Base-by-base conservation (phyloP, 306 rosid genomes). In the Malus orientalis region DNA sequence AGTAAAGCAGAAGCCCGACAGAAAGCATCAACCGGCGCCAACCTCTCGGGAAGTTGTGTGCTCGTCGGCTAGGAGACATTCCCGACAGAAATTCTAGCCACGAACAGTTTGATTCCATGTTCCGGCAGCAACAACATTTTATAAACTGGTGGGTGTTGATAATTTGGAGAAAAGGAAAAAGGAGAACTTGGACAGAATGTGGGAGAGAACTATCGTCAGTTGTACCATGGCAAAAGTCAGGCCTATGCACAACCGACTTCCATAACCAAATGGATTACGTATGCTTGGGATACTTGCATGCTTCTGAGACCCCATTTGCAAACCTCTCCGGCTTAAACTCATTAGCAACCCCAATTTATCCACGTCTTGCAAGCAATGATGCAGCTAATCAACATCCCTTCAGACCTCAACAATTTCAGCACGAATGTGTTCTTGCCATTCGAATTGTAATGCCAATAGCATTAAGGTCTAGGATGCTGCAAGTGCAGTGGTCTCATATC, bases 401-500 rank as follows among this genome's bases (percentile, higher is more conserved):
- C 25, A 36, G 19, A 36, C 66, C 60, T 70, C 76, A 22, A 20
- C 25, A 23, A 78, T 71, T 30, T 71, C 81, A 30, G 61, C 49
- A 15, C 77, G 74, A 55, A 63, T n/a, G 29, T 49, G 67, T 23
- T 67, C 61, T 72, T 78, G 81, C 81, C 81, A 78, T 16, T 78
- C 49, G 4, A 30, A 72, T 27, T 78, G 76, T 49, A 70, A 49
- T 20, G 77, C 75, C 65, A 78, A 44, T 20, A 71, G 77, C 76
- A 78, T 36, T 23, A 78, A 38, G 15, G 76, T 71, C 81, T 67
- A 71, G 15, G 72, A 62, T 58, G 71, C 27, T n/a, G 77, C 25
- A 29, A 78, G 49, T 4, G 81, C 73, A 15, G 76, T 71, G 19
- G 81, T 78, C 36, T 78, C 81, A 47, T 69, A 74, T 69, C 81